Base-by-base conservation (phyloP, 805 yeast genomes). In the Monosporozyma aerobia region DNA sequence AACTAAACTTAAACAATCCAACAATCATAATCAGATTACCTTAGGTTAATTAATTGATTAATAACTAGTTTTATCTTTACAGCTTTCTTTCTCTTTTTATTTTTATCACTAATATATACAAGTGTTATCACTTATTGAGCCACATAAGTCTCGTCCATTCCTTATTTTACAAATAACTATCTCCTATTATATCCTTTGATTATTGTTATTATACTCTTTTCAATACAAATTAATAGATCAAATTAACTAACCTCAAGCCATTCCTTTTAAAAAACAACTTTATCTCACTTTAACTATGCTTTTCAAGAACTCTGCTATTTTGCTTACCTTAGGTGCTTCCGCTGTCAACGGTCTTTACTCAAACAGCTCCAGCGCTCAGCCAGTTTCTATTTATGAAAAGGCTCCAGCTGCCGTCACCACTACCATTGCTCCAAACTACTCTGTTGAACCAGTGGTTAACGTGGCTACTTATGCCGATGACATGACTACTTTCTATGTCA, bases 401-500 rank as follows among this genome's bases (percentile, higher is more conserved):
- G 49, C 41, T 25, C 46, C 55, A 7, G 51, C 46, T 10, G 54
- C 19, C 9, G 19, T 48, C n/a, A 58, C 62, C 10, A 57, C 57
- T 19, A 59, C 63, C 40, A 52, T 59, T 43, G 51, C 59, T 14
- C 63, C 65, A 49, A 53, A 56, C 35, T 55, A 57, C 45, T 52
- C 63, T 7, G 60, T 63, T 9, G 52, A 44, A 22, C 53, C 64
- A 27, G 44, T 51, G 27, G 53, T 54, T 1, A 57, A 55, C 27
- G 56, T 58, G 11, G 43, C 47, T 14, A 57, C 61, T 25, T 63
- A 62, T 47, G 51, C 53, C 35, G 65, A 63, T 43, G 59, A 54
- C 13, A 59, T 63, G 8, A 60, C 66, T 33, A 64, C 67, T 32
- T 56, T 58, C 39, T 60, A 52, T 44, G 53, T 62, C 43, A 64